Evolutionary conservation across 1,139 yeast species (phyloP).

Genomic region (Kodamaea sp.): DNA sequence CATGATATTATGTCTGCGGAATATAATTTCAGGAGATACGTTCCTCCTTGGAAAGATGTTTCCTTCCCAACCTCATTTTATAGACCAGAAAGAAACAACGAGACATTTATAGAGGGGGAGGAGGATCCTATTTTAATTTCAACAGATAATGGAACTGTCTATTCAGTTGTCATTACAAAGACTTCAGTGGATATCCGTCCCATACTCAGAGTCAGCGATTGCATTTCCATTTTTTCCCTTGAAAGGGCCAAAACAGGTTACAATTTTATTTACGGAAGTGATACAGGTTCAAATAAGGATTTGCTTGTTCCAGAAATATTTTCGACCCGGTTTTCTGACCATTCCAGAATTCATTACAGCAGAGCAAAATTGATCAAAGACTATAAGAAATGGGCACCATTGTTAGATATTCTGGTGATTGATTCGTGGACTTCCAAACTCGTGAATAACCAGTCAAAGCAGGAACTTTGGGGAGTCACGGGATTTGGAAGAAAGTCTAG

Average conservation of each 20-base stretch:
- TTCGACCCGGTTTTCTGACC: conserved; percentile 8
- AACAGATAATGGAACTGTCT: conserved; percentile 44
- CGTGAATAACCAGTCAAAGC: conserved; percentile 21
- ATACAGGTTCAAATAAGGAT: conserved; percentile 36
- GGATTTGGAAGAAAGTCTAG: conserved; percentile 43
- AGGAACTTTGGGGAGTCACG: conserved; percentile 51
- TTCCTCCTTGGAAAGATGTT: conserved; percentile 17
- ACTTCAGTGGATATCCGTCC: conserved; percentile 16
- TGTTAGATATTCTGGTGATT: conserved; percentile 42
- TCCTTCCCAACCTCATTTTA: conserved; percentile 44
- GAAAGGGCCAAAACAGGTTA: conserved; percentile 22
- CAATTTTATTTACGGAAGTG: conserved; percentile 34
- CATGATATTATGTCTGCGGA: conserved; percentile 52
- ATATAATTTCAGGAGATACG: conserved; percentile 29
- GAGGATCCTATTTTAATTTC: conserved; percentile 36
- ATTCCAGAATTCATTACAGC: conserved; percentile 9
- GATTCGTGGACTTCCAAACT: conserved; percentile 25
- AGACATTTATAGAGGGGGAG: conserved; percentile 1
- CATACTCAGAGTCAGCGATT: conserved; percentile 30
- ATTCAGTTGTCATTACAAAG: conserved; percentile 23
- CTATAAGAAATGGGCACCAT: conserved; percentile 53
- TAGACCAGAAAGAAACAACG: conserved; percentile 24
- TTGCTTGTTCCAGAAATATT: conserved; percentile 21
- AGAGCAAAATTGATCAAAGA: conserved; percentile 20
- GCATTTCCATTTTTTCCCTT: conserved; percentile 35